phyloP scores from a whole-genome alignment of 1,284 basidiomycete species.

The Fomitopsis schrenkii region DNA sequence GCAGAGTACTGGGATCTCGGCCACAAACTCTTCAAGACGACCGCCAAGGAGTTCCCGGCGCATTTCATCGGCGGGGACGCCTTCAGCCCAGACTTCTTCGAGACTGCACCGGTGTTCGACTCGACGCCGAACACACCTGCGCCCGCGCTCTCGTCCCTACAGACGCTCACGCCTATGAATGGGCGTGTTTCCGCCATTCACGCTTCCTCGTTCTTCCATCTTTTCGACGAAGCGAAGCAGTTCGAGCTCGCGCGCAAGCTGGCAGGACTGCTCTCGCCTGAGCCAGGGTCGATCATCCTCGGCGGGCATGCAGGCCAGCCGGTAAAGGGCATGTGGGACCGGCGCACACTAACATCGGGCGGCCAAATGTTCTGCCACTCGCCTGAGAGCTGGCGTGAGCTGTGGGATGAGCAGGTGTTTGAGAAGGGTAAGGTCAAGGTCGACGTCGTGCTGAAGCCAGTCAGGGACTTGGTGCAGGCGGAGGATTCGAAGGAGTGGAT shows the following conservation, averaged over 20 bases:
- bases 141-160: constrained; percentile 28
- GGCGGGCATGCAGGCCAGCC: constrained; percentile 22
- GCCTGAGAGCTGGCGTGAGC: constrained; percentile 35
- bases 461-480: too few species aligned
- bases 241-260: constrained; percentile 32
- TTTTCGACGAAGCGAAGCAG: constrained; percentile 40
- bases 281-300: constrained; percentile 30
- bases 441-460: neutral
- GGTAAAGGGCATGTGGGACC: constrained; percentile 21
- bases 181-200: constrained; percentile 40
- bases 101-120: constrained; percentile 14
- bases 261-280: constrained; percentile 32
- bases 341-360: constrained; percentile 7
- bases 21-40: constrained; percentile 25
- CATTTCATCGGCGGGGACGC: constrained; percentile 39
- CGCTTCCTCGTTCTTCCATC: constrained; percentile 42
- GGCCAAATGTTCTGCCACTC: constrained; percentile 26
- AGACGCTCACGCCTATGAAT: constrained; percentile 34
- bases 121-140: constrained; percentile 14
- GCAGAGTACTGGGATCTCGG: constrained; percentile 26
- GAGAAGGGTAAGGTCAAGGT: neutral
- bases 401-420: constrained; percentile 35
- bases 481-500: neutral
- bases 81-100: constrained; percentile 32
- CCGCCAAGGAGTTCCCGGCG: constrained; percentile 33